A percentile compares a stretch with the other conserved stretches of the same genome.
Conservation (phyloP, 148 eudicot genomes). For the Suaeda aralocaspica region DNA sequence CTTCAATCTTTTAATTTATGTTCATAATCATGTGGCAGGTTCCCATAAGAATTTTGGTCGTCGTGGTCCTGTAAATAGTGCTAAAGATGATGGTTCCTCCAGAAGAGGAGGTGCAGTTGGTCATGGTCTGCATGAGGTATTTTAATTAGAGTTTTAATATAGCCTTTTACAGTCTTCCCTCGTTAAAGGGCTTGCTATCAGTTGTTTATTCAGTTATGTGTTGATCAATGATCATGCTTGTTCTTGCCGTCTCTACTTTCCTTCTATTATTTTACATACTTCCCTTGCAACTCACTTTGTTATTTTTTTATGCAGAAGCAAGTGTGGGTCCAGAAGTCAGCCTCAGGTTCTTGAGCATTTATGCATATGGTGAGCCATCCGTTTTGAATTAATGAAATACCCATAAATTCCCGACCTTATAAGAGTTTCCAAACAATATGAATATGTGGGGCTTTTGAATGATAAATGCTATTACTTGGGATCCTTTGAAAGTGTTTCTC, state of each 20-base stretch:
- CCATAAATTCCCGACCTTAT: not conserved
- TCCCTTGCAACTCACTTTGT: not conserved
- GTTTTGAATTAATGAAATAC: not conserved
- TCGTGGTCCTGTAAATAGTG: conserved; percentile 48
- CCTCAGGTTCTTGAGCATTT: conserved; percentile 68
- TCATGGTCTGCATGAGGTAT: conserved; percentile 73
- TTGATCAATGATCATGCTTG: not conserved
- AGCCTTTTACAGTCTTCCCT: not conserved
- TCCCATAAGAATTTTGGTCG: conserved; percentile 64
- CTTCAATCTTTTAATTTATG: conserved; percentile 2
- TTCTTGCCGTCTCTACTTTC: not conserved
- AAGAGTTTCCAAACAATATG: not conserved
- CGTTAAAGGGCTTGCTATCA: not conserved
- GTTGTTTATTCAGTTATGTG: not conserved
- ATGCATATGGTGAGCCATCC: conserved; percentile 40
- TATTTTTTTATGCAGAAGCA: conserved; percentile 57
- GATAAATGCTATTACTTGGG: no score
- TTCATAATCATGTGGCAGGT: conserved; percentile 37
- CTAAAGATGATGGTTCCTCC: conserved; percentile 60
- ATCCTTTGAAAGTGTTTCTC: no score
- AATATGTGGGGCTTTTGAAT: not conserved
- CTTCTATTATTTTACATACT: not conserved
- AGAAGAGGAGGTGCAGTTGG: conserved; percentile 62
- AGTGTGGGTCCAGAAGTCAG: conserved; percentile 96
- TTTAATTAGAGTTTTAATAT: not conserved